Percentiles rank a stretch among this genome's conserved stretches.
Evolutionary conservation across 2,329 filamentous ascomycete species (phyloP).

Genomic region (Paecilomyces niveus): DNA sequence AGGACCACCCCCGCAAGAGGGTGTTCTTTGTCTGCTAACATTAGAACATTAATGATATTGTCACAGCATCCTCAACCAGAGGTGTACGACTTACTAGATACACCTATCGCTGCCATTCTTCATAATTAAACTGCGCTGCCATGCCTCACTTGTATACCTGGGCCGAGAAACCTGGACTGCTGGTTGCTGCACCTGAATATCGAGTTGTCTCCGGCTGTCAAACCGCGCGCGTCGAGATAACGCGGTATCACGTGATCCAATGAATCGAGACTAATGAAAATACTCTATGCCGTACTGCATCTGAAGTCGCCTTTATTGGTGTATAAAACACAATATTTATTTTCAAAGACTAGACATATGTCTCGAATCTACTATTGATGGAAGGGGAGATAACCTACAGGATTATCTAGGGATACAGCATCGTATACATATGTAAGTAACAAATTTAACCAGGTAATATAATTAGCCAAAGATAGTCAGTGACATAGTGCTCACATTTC

Average conservation of each 20-base stretch:
- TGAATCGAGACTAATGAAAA: neutral
- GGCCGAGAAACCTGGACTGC: neutral
- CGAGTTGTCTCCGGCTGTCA: neutral
- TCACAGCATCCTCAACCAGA: conserved; percentile 11
- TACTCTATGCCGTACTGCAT: neutral
- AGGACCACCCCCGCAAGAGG: conserved; percentile 68
- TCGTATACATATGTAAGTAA: neutral
- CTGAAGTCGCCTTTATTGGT: neutral
- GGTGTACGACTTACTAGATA: conserved; percentile 23
- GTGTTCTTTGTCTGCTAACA: conserved; percentile 47
- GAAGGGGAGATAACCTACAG: no score
- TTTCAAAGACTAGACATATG: neutral
- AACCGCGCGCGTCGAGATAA: conserved; percentile 3
- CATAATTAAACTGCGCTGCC: conserved; percentile 22
- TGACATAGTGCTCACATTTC: neutral
- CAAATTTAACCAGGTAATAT: neutral
- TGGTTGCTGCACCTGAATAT: neutral
- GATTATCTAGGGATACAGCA: no score
- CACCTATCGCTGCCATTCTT: conserved; percentile 32
- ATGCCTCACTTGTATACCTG: neutral
- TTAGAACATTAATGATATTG: neutral
- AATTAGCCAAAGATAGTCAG: neutral
- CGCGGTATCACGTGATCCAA: conserved; percentile 2
- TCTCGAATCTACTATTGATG: neutral
- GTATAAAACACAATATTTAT: neutral